phyloP scores from a whole-genome alignment of 2,329 filamentous ascomycete genomes.

The Colletotrichum brevisporum region DNA sequence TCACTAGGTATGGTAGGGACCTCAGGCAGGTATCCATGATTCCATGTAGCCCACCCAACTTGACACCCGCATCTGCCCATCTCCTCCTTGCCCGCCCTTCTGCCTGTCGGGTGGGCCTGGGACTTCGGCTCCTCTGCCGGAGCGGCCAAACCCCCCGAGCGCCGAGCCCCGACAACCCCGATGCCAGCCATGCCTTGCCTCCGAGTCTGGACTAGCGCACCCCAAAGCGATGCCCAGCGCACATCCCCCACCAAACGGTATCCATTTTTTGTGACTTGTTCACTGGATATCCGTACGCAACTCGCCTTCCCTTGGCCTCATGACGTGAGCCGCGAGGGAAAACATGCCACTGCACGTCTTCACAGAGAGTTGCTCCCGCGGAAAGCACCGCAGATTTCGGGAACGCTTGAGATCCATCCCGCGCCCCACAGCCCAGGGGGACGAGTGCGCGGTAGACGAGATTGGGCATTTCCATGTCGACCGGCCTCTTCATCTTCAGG shows the following conservation, averaged over 20 bases:
- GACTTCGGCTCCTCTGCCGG: slow-evolving; percentile 17
- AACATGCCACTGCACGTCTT: slow-evolving; percentile 30
- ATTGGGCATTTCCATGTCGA: background rate
- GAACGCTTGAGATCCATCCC: background rate
- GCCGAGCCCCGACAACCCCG: slow-evolving; percentile 24
- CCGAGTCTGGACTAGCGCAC: background rate
- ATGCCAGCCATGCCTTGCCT: slow-evolving; percentile 9
- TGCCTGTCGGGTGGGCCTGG: background rate
- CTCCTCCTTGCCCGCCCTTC: no score
- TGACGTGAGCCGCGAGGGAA: slow-evolving; percentile 37
- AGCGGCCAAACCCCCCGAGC: slow-evolving; percentile 4
- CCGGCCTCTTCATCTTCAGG: slow-evolving; percentile 12
- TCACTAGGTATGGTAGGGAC: no score
- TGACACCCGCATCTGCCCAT: background rate
- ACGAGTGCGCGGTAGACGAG: background rate
- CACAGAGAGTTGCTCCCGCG: background rate
- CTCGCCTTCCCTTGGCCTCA: slow-evolving; percentile 10
- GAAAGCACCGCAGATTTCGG: slow-evolving; percentile 13
- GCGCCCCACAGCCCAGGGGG: background rate
- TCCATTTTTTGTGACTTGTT: slow-evolving; percentile 7
- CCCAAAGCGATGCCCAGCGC: background rate
- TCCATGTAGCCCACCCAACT: background rate
- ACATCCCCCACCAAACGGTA: slow-evolving; percentile 27
- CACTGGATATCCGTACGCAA: slow-evolving; percentile 13
- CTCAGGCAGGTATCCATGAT: no score